Conservation (phyloP, 2,329 filamentous ascomycete genomes). For the Alternaria sp. region DNA sequence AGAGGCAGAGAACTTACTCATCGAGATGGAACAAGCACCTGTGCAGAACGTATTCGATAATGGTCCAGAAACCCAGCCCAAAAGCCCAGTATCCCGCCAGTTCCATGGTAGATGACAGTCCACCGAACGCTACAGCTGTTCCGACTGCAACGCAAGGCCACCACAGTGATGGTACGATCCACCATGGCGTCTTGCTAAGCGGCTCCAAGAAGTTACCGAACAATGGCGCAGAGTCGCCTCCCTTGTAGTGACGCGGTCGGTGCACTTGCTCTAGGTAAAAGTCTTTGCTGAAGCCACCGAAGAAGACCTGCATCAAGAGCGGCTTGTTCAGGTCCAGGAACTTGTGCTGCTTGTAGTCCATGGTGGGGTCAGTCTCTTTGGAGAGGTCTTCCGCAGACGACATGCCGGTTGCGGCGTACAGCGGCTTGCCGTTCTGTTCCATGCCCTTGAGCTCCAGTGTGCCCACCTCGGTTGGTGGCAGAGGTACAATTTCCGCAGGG, state of each 20-base stretch:
- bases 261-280: slow-evolving; percentile 98
- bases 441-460: slow-evolving; percentile 61
- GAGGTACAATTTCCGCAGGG: slow-evolving; percentile 61
- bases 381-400: slow-evolving; percentile 85
- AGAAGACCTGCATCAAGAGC: slow-evolving; percentile 87
- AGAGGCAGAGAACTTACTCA: slow-evolving; percentile 65
- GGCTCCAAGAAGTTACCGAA: slow-evolving; percentile 99
- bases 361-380: slow-evolving; percentile 78
- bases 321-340: slow-evolving; percentile 90
- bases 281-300: slow-evolving; percentile 86
- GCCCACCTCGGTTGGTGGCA: slow-evolving; percentile 60
- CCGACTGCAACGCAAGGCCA: slow-evolving; percentile 81
- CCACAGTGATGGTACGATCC: slow-evolving; percentile 85
- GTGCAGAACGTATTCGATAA: slow-evolving; percentile 89
- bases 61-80: slow-evolving; percentile 83
- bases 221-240: slow-evolving; percentile 87
- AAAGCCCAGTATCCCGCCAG: slow-evolving; percentile 70
- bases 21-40: slow-evolving; percentile 95
- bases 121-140: slow-evolving; percentile 67
- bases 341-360: slow-evolving; percentile 89
- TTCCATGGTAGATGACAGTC: slow-evolving; percentile 58
- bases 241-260: slow-evolving; percentile 92
- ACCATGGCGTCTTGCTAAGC: slow-evolving; percentile 95
- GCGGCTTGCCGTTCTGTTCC: slow-evolving; percentile 52
- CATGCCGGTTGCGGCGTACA: slow-evolving; percentile 80